Conservation (phyloP, 23 red algal genomes). For the Agarophyton chilense region DNA sequence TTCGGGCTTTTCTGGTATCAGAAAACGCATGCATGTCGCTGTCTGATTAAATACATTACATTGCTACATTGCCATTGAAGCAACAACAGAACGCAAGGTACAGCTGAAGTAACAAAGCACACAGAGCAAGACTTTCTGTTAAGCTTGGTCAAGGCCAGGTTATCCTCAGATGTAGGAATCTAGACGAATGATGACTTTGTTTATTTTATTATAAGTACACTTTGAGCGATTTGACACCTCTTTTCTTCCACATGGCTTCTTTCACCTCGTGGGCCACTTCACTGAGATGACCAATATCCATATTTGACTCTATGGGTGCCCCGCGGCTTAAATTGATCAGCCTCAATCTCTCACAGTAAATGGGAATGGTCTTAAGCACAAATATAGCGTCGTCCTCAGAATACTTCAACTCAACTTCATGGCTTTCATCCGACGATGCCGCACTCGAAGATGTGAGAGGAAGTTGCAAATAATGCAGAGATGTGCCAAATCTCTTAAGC, state of each 20-base stretch:
- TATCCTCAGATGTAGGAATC: no score
- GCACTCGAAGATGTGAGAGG: background rate
- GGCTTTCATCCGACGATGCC: background rate
- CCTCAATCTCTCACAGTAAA: background rate
- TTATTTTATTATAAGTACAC: background rate
- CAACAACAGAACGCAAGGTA: no score
- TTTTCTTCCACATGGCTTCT: background rate
- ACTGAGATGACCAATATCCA: background rate
- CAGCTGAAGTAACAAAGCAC: no score
- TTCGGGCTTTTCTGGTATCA: no score
- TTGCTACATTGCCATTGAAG: no score
- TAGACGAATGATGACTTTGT: no score
- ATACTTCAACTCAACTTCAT: background rate
- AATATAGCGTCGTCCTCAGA: background rate
- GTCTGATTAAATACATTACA: no score
- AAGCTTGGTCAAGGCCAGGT: no score
- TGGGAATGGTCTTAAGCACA: background rate
- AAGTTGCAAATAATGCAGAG: background rate
- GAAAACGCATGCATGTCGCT: no score
- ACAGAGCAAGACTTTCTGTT: no score
- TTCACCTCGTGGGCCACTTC: slow-evolving; percentile 5
- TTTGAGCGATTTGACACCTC: background rate
- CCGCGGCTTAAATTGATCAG: background rate
- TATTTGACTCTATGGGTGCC: background rate
- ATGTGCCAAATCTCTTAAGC: background rate